Conservation (phyloP, 1,284 basidiomycete species). For the Ustilago sp. region DNA sequence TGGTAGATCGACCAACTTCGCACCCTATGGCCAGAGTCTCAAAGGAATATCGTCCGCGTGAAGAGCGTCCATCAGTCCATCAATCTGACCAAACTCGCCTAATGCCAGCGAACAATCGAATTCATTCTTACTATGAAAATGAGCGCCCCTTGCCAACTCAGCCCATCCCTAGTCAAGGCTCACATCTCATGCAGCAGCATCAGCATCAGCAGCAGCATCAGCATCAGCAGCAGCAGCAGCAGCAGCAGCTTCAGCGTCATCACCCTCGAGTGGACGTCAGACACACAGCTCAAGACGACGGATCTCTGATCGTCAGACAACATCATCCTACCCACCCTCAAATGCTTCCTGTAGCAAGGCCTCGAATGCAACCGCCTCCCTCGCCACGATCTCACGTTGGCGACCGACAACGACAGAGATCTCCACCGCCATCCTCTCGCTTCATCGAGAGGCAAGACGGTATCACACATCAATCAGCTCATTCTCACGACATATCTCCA, state of each 20-base stretch:
- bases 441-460: background rate
- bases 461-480: background rate
- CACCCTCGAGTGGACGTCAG: background rate
- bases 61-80: background rate
- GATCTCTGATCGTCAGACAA: background rate
- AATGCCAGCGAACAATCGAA: background rate
- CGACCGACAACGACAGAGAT: background rate
- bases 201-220: background rate
- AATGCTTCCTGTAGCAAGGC: background rate
- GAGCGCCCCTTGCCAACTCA: constrained; percentile 8
- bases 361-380: background rate
- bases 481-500: constrained; percentile 2
- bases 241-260: background rate
- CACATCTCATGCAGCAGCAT: background rate
- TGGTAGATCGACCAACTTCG: background rate
- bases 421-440: background rate
- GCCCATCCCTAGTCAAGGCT: constrained; percentile 16
- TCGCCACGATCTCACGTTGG: background rate
- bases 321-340: background rate
- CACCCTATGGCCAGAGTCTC: background rate
- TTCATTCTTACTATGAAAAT: background rate
- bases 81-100: background rate
- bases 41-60: background rate
- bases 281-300: background rate
- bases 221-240: background rate